A percentile compares a stretch with the other conserved stretches of the same genome.
These are phyloP conservation scores for Multifurca ochricompacta DNA, from an alignment of 768 basidiomycete species.

Conservation along the genomic window DNA sequence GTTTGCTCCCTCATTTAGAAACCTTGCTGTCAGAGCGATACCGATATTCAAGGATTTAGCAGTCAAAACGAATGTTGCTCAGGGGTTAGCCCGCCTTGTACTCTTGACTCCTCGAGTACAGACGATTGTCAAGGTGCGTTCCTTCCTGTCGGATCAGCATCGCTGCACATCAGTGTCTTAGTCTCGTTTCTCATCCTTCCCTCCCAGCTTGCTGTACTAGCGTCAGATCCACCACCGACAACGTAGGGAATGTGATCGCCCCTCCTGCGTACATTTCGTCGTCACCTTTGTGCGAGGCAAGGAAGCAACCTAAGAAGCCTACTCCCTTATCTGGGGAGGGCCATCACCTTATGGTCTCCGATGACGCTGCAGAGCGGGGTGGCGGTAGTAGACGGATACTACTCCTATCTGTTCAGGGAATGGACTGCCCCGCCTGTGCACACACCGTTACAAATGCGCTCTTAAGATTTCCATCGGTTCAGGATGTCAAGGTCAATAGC, in stretches of 20 bases:
- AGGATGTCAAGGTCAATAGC: slow-evolving; percentile 13
- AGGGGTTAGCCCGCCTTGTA: not conserved
- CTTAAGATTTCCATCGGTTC: slow-evolving; percentile 14
- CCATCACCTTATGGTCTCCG: not conserved
- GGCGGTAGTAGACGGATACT: not conserved
- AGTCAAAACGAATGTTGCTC: not conserved
- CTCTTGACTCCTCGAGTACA: not conserved
- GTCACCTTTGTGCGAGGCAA: not conserved
- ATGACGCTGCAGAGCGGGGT: slow-evolving; percentile 1
- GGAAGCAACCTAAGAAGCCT: not conserved
- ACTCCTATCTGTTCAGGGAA: slow-evolving; percentile 9
- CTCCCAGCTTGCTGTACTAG: not conserved
- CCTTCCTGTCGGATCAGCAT: not conserved
- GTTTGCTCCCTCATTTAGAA: not conserved
- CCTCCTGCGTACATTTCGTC: not conserved
- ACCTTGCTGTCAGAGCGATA: not conserved
- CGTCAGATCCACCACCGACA: not conserved
- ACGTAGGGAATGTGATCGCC: not conserved
- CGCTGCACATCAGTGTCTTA: no score
- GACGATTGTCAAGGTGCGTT: not conserved
- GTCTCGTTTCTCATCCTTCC: no score
- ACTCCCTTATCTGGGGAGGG: not conserved
- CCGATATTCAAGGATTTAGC: not conserved
- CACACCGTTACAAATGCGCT: slow-evolving; percentile 7
- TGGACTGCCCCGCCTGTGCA: slow-evolving; percentile 18